Conservation (phyloP, 192 early-diverging fungal species). For the Phycomyces blakesleeanus region DNA sequence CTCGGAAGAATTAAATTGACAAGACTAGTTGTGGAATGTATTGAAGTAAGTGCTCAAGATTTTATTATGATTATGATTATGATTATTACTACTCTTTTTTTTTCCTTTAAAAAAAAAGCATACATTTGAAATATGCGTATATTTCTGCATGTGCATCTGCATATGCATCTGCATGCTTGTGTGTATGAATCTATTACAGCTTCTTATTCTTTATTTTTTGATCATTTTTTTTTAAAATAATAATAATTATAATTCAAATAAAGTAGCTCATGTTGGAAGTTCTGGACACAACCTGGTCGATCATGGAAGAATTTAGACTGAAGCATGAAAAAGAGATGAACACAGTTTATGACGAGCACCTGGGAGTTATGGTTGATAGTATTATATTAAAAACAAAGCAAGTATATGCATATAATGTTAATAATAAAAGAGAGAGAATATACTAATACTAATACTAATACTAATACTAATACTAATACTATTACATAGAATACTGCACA, state of each 20-base stretch:
- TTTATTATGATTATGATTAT: too few relatives aligned
- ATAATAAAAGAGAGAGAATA: too few relatives aligned
- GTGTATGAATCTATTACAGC: not conserved
- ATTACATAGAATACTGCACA: not conserved
- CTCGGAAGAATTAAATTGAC: not conserved
- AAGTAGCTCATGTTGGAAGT: not conserved
- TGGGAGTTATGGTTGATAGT: not conserved
- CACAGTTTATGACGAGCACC: not conserved
- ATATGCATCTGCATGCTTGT: not conserved
- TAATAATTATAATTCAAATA: not conserved
- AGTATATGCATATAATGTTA: not conserved
- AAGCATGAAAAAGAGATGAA: not conserved
- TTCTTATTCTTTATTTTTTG: too few relatives aligned
- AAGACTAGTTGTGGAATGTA: not conserved
- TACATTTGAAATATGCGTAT: too few relatives aligned
- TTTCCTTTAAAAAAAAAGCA: too few relatives aligned
- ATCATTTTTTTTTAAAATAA: too few relatives aligned
- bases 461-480: not conserved
- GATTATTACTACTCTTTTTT: too few relatives aligned
- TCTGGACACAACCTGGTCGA: conserved; percentile 1
- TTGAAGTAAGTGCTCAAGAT: not conserved
- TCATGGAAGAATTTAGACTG: conserved; percentile 6
- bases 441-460: not conserved
- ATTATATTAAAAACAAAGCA: conserved; percentile 3
- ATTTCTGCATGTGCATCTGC: too few relatives aligned